Percentiles rank a stretch among this genome's conserved stretches.
phyloP scores from a whole-genome alignment of 2,329 filamentous ascomycete genomes.

The Claviceps sp. region DNA sequence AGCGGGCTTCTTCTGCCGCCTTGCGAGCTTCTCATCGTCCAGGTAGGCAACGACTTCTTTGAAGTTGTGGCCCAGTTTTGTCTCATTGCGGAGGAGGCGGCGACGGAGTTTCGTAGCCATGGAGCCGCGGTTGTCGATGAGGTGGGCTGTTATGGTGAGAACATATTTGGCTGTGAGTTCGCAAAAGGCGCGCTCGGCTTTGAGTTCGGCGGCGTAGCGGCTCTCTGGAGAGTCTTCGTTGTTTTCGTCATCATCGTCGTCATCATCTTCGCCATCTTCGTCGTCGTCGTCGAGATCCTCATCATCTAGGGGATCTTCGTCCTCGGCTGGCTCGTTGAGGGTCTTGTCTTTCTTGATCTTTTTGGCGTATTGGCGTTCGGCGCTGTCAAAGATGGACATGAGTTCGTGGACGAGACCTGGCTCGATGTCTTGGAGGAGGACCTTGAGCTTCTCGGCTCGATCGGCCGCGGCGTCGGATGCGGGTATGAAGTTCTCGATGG shows the following conservation, averaged over 20 bases:
- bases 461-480: constrained; percentile 12
- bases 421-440: constrained; percentile 55
- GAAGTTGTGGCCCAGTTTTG: constrained; percentile 71
- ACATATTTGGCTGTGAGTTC: constrained; percentile 77
- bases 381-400: constrained; percentile 61
- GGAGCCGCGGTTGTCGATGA: constrained; percentile 53
- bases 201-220: constrained; percentile 50
- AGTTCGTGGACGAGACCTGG: constrained; percentile 52
- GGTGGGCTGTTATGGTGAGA: constrained; percentile 60
- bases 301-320: constrained; percentile 59
- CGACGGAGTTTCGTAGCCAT: constrained; percentile 51
- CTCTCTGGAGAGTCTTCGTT: constrained; percentile 42
- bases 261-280: constrained; percentile 30
- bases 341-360: constrained; percentile 41
- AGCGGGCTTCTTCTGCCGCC: constrained; percentile 26
- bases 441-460: constrained; percentile 19
- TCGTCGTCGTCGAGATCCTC: constrained; percentile 35
- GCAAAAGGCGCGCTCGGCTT: constrained; percentile 76
- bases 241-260: constrained; percentile 41
- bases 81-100: constrained; percentile 65
- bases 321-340: constrained; percentile 52
- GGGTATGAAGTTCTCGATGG: constrained; percentile 27
- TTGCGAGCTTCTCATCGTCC: constrained; percentile 50
- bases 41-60: constrained; percentile 72
- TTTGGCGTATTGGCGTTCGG: constrained; percentile 68